A percentile compares a stretch with the other conserved stretches of the same genome.
phyloP scores from a whole-genome alignment of 2,329 filamentous ascomycete genomes.

The Fragosphaeria purpurea region DNA sequence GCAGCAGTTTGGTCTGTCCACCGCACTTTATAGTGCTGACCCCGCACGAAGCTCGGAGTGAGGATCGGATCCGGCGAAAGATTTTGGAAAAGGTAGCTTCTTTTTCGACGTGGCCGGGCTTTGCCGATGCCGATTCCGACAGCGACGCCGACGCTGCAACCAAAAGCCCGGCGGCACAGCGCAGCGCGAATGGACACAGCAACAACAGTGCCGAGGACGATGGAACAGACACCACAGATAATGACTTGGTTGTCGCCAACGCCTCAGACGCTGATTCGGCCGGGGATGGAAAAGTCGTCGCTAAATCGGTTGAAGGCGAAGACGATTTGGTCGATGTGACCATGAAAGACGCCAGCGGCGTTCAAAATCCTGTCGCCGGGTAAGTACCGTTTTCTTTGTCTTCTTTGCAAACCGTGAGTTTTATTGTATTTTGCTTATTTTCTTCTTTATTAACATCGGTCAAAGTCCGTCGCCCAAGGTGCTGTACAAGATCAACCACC shows the following conservation, averaged over 20 bases:
- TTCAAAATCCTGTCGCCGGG: conserved; percentile 13
- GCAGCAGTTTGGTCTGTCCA: conserved; percentile 23
- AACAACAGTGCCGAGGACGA: not conserved
- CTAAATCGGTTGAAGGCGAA: conserved; percentile 75
- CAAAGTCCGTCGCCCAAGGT: conserved; percentile 17
- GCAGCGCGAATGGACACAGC: not conserved
- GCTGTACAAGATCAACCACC: conserved; percentile 38
- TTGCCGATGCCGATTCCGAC: conserved; percentile 46
- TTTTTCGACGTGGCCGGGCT: conserved; percentile 60
- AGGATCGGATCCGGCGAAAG: conserved; percentile 70
- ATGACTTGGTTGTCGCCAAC: conserved; percentile 59
- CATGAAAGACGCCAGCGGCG: conserved; percentile 55
- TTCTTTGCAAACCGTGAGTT: too few relatives aligned
- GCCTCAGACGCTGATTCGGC: conserved; percentile 56
- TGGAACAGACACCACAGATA: conserved; percentile 30
- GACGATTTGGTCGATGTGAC: conserved; percentile 86
- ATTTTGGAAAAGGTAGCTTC: conserved; percentile 65
- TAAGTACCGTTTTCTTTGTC: conserved; percentile 13
- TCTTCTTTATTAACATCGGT: too few relatives aligned
- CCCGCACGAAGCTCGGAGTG: conserved; percentile 54
- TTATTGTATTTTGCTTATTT: too few relatives aligned
- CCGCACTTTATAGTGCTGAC: conserved; percentile 68
- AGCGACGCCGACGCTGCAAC: not conserved
- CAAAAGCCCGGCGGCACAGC: not conserved
- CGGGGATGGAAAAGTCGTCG: conserved; percentile 60